Evolutionary conservation across 2,329 filamentous ascomycete species (phyloP).

Genomic region (Neopestalotiopsis clavispora): DNA sequence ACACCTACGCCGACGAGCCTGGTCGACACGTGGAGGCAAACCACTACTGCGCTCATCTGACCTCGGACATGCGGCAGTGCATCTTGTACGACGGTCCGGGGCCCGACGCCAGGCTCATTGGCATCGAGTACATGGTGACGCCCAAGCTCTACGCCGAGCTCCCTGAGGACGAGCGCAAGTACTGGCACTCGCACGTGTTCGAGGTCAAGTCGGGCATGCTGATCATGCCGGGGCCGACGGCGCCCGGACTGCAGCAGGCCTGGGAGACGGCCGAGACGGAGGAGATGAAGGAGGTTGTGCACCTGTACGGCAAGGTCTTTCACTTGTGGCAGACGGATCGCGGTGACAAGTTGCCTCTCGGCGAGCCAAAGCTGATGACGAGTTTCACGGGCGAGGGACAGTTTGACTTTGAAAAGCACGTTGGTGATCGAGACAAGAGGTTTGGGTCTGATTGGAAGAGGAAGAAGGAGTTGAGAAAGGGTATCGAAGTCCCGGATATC

Average conservation of each 20-base stretch:
- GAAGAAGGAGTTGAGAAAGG: slow-evolving; percentile 50
- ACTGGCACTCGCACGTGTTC: slow-evolving; percentile 81
- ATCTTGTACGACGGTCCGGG: slow-evolving; percentile 78
- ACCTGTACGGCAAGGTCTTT: slow-evolving; percentile 82
- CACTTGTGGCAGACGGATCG: slow-evolving; percentile 87
- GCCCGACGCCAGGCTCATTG: slow-evolving; percentile 74
- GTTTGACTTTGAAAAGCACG: slow-evolving; percentile 48
- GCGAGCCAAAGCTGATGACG: slow-evolving; percentile 59
- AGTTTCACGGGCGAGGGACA: slow-evolving; percentile 56
- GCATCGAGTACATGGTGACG: slow-evolving; percentile 88
- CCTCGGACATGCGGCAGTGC: slow-evolving; percentile 81
- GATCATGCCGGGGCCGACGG: slow-evolving; percentile 70
- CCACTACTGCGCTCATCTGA: slow-evolving; percentile 84
- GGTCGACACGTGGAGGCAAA: slow-evolving; percentile 75
- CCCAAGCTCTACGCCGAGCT: slow-evolving; percentile 71
- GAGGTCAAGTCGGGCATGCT: slow-evolving; percentile 82
- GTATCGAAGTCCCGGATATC: slow-evolving; percentile 45
- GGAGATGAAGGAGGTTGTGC: slow-evolving; percentile 79
- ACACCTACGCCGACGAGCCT: slow-evolving; percentile 78
- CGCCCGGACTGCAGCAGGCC: slow-evolving; percentile 56
- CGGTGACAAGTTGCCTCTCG: slow-evolving; percentile 63
- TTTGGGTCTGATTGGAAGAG: slow-evolving; percentile 50
- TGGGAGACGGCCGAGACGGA: slow-evolving; percentile 81
- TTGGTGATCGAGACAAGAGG: slow-evolving; percentile 49
- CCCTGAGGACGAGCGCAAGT: slow-evolving; percentile 67